Percentiles rank a stretch among this genome's conserved stretches.
Conservation (phyloP, 495 filamentous ascomycete genomes). For the Penicillium silybi region DNA sequence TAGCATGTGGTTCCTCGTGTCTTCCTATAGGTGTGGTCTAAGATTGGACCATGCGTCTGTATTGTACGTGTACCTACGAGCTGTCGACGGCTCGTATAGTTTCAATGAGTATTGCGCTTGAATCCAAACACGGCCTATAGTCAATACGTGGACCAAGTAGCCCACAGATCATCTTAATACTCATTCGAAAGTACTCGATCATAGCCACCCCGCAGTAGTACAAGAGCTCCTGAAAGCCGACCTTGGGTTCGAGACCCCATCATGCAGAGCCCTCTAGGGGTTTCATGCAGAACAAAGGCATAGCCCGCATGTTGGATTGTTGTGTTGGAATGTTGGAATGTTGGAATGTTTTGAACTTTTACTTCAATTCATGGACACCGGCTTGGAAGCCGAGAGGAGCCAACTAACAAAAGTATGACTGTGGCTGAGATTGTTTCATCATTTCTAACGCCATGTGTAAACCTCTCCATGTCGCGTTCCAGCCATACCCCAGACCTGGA, state of each 20-base stretch:
- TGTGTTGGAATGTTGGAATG: conserved; percentile 12
- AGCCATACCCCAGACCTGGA: conserved; percentile 32
- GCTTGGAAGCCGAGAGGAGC: conserved; percentile 36
- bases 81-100: conserved; percentile 1
- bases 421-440: conserved; percentile 43
- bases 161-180: neutral
- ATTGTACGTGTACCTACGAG: conserved; percentile 15
- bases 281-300: neutral
- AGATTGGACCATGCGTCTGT: conserved; percentile 10
- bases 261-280: neutral
- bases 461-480: conserved; percentile 42
- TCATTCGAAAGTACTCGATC: neutral
- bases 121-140: neutral
- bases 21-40: conserved; percentile 10
- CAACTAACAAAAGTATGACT: conserved; percentile 43
- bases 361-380: conserved; percentile 43
- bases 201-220: neutral
- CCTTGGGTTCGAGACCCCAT: neutral
- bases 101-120: conserved; percentile 2
- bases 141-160: neutral
- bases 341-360: conserved; percentile 37
- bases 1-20: conserved; percentile 14
- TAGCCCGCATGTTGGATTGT: conserved; percentile 16
- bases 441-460: conserved; percentile 47
- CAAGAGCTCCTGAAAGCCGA: neutral